These are phyloP conservation scores for Alternaria burnsii DNA, from an alignment of 2,329 filamentous ascomycete species.

Conservation along the genomic window DNA sequence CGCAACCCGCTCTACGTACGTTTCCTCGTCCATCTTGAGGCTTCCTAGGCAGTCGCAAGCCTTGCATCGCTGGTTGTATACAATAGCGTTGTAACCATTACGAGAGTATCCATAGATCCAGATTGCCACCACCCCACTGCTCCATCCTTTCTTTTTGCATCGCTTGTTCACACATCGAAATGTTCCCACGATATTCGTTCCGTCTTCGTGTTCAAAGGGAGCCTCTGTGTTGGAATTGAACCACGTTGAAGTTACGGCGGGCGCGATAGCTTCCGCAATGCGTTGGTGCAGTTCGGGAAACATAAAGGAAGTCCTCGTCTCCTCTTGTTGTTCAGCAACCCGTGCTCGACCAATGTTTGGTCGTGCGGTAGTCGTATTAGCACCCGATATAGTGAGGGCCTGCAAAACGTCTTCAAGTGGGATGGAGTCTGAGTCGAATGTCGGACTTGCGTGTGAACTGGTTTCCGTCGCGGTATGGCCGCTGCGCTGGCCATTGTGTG, in stretches of 20 bases:
- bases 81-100: constrained; percentile 30
- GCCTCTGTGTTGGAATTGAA: constrained; percentile 14
- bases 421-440: not conserved
- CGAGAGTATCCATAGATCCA: constrained; percentile 21
- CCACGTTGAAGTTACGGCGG: constrained; percentile 3
- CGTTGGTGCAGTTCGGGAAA: constrained; percentile 12
- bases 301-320: constrained; percentile 8
- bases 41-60: constrained; percentile 25
- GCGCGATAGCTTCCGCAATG: constrained; percentile 3
- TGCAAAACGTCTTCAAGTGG: not conserved
- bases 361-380: not conserved
- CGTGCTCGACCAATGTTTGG: not conserved
- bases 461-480: not conserved
- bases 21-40: constrained; percentile 23
- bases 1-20: constrained; percentile 32
- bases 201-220: constrained; percentile 7
- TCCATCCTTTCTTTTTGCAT: constrained; percentile 21
- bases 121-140: constrained; percentile 24
- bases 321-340: not conserved
- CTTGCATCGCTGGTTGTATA: constrained; percentile 31
- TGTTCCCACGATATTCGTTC: constrained; percentile 18
- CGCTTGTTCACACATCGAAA: constrained; percentile 26
- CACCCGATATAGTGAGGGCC: not conserved
- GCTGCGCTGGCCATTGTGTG: not conserved
- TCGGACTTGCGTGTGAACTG: not conserved